Conservation (phyloP, 2,329 filamentous ascomycete genomes). For the Pestalotiopsis sp. region DNA sequence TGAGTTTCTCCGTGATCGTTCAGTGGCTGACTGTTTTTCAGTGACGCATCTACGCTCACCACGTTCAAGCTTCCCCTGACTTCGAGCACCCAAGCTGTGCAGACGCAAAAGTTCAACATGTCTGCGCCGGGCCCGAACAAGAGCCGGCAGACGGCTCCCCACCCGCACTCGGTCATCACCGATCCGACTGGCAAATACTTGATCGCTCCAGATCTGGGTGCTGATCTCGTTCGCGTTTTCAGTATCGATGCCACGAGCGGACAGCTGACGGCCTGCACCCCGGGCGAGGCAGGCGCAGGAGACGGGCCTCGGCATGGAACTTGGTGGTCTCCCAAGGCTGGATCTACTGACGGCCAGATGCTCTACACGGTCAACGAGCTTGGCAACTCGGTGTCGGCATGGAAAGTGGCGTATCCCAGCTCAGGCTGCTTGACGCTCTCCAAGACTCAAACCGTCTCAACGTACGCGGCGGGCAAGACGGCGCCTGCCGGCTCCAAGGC, state of each 20-base stretch:
- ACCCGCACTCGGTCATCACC: constrained; percentile 54
- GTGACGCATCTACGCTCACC: constrained; percentile 43
- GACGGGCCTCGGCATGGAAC: constrained; percentile 55
- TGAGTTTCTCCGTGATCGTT: neutral
- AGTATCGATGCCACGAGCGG: constrained; percentile 47
- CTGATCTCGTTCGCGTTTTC: constrained; percentile 56
- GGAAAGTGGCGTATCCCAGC: constrained; percentile 44
- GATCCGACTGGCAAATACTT: constrained; percentile 52
- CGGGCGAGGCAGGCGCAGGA: constrained; percentile 43
- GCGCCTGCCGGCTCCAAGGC: constrained; percentile 50
- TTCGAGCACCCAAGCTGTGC: constrained; percentile 28
- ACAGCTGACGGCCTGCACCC: constrained; percentile 44
- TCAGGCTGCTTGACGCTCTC: constrained; percentile 46
- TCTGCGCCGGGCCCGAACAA: constrained; percentile 42
- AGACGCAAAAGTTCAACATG: constrained; percentile 44
- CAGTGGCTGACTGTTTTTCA: constrained; percentile 18
- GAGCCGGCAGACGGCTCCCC: constrained; percentile 53
- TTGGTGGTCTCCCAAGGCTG: constrained; percentile 44
- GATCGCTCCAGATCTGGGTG: constrained; percentile 54
- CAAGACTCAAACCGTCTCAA: constrained; percentile 46
- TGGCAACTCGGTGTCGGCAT: constrained; percentile 51
- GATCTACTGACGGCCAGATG: constrained; percentile 27
- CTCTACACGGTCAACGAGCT: constrained; percentile 52
- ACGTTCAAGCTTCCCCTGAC: constrained; percentile 44
- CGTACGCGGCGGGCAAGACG: constrained; percentile 40